Base-by-base conservation (phyloP, 306 rosid genomes). In the Macrotyloma uniflorum region DNA sequence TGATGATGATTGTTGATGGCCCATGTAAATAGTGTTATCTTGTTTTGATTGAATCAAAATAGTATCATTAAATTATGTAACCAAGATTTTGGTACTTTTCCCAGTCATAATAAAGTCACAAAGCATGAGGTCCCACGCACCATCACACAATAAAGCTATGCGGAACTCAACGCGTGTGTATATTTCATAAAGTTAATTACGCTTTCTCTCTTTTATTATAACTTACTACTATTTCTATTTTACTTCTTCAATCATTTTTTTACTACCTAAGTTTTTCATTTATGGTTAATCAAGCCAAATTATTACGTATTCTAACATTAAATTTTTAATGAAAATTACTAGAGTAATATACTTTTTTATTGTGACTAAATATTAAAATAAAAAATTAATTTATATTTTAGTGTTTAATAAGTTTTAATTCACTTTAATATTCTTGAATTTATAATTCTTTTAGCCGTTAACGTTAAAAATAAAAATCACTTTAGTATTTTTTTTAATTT, bases 61-160 rank as follows among this genome's bases (percentile, higher is more conserved):
- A 51, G 26, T 19, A 3, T 51, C 1, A 26, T 26, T 26, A 26
- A 1, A 13, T 46, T 1, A 8, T 18, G 14, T 12, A 18, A 13
- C 32, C 20, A 15, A 53, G 58, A 67, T 67, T 67, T 53, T 67
- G 67, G 6, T n/a, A 8, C 57, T 28, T 67, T 67, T 8, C 3
- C 5, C 8, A 73, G 8, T 20, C 2, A 67, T 67, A 66, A 67
- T 67, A 66, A 67, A 68, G 28, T 40, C 23, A 45, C 28, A 70
- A 33, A 59, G 74, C 82, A 76, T 16, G 12, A 70, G 74, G 82
- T 49, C 72, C 78, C 77, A 46, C 61, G 20, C 47, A 47, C 69
- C 7, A 65, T 36, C 19, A 67, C 6, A 45, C 30, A 68, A 61
- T 14, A 76, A 49, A 76, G 47, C 45, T 51, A 55, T 53, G 55